Conservation (phyloP, 352 stramenopile species). For the Phytophthora palmivora region DNA sequence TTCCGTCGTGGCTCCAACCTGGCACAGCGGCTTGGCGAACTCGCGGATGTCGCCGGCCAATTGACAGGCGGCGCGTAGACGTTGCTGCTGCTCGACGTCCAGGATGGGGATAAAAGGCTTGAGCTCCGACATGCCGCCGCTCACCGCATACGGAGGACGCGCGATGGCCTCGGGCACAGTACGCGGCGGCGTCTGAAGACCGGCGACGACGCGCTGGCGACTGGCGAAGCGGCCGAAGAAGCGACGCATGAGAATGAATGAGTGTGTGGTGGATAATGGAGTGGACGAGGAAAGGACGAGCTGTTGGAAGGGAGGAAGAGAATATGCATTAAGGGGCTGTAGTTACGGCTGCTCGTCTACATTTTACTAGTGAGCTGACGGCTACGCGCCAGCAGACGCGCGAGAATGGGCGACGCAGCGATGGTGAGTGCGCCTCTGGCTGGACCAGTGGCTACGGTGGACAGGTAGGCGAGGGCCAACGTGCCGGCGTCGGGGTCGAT, state of each 20-base stretch:
- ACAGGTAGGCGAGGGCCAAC: slow-evolving; percentile 92
- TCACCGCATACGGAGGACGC: slow-evolving; percentile 70
- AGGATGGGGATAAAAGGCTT: slow-evolving; percentile 85
- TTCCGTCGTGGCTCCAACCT: slow-evolving; percentile 91
- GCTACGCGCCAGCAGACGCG: slow-evolving; percentile 62
- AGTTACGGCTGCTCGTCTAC: slow-evolving; percentile 16
- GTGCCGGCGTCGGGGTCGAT: slow-evolving; percentile 75
- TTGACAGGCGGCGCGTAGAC: slow-evolving; percentile 70
- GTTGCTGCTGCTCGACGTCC: slow-evolving; percentile 66
- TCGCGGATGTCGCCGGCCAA: slow-evolving; percentile 83
- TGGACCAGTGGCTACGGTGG: slow-evolving; percentile 87
- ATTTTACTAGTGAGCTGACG: slow-evolving; percentile 27
- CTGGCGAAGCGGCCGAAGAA: slow-evolving; percentile 40
- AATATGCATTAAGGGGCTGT: slow-evolving; percentile 12
- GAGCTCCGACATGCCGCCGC: slow-evolving; percentile 67
- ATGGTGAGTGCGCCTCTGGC: slow-evolving; percentile 79
- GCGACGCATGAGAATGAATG: slow-evolving; percentile 30
- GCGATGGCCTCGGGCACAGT: slow-evolving; percentile 60
- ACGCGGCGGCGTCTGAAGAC: slow-evolving; percentile 55
- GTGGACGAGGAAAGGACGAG: slow-evolving; percentile 14
- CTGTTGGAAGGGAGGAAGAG: slow-evolving; percentile 6
- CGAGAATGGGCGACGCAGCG: slow-evolving; percentile 72
- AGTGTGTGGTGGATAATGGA: neutral
- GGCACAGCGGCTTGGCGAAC: slow-evolving; percentile 77
- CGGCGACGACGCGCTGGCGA: slow-evolving; percentile 54